phyloP scores from a whole-genome alignment of 164 flowering plant genomes.

The Nymphaea colorata region DNA sequence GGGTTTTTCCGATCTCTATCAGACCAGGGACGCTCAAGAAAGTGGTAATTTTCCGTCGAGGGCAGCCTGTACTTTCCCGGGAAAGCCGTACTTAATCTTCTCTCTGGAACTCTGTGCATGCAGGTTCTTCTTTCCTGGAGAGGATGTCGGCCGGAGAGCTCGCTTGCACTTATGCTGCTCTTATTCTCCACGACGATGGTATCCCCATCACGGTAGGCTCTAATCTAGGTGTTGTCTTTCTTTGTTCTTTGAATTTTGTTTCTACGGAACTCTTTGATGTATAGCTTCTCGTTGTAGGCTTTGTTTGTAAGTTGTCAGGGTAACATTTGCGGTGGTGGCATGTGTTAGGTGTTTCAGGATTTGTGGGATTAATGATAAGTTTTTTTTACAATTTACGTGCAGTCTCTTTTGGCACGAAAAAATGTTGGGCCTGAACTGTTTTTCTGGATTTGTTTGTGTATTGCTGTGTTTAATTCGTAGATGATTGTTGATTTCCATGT shows the following conservation, averaged over 20 bases:
- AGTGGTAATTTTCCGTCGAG: background rate
- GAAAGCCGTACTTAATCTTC: too few species aligned
- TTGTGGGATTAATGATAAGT: too few species aligned
- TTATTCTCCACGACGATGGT: conserved; percentile 14
- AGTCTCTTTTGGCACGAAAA: too few species aligned
- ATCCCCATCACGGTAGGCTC: conserved; percentile 11
- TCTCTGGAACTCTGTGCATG: background rate
- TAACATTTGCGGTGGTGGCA: too few species aligned
- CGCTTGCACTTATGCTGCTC: conserved; percentile 10
- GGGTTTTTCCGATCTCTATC: background rate
- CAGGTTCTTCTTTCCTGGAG: background rate
- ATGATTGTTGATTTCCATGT: too few species aligned
- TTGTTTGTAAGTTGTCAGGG: too few species aligned
- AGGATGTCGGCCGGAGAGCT: conserved; percentile 9
- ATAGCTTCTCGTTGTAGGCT: too few species aligned
- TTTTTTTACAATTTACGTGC: too few species aligned
- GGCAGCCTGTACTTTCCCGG: background rate
- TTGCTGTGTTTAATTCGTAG: too few species aligned
- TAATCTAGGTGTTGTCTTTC: background rate
- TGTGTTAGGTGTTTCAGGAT: too few species aligned
- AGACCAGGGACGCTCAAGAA: background rate
- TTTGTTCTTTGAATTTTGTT: background rate
- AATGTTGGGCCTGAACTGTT: too few species aligned
- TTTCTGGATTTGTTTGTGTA: too few species aligned
- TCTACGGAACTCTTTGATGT: background rate